Evolutionary conservation across 345 rosid genomes (phyloP).

Genomic region (Corymbia maculata): DNA sequence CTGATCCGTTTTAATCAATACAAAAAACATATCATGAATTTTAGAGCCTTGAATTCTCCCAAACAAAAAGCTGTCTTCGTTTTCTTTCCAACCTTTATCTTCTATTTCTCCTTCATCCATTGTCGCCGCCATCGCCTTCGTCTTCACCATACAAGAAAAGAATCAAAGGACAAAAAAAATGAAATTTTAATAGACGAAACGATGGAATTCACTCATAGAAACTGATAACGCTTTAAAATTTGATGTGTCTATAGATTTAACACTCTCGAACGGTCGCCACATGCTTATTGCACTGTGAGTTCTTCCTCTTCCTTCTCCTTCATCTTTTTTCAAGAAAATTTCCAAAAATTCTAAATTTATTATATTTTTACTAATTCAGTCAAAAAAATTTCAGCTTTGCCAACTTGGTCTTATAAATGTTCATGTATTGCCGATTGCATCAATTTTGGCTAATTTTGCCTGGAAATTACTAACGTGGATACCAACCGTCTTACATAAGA

Average conservation of each 20-base stretch:
- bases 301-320: neutral
- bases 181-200: neutral
- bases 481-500: fast-evolving
- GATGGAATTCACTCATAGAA: neutral
- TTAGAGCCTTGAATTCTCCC: neutral
- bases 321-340: too few species aligned
- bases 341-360: neutral
- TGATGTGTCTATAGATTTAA: neutral
- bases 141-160: neutral
- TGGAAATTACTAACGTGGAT: fast-evolving
- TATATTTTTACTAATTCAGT: fast-evolving
- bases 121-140: neutral
- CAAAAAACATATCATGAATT: neutral
- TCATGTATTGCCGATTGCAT: too few species aligned
- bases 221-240: neutral
- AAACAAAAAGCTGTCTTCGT: neutral
- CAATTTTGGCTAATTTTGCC: fast-evolving
- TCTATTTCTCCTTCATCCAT: neutral
- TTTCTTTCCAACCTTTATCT: neutral
- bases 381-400: fast-evolving
- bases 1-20: too few species aligned
- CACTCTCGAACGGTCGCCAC: neutral
- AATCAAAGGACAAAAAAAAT: neutral
- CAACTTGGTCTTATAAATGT: too few species aligned
- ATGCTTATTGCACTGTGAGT: neutral